These are phyloP conservation scores for Mucor plumbeus DNA, from an alignment of 371 early-diverging fungal species.

Conservation along the genomic window DNA sequence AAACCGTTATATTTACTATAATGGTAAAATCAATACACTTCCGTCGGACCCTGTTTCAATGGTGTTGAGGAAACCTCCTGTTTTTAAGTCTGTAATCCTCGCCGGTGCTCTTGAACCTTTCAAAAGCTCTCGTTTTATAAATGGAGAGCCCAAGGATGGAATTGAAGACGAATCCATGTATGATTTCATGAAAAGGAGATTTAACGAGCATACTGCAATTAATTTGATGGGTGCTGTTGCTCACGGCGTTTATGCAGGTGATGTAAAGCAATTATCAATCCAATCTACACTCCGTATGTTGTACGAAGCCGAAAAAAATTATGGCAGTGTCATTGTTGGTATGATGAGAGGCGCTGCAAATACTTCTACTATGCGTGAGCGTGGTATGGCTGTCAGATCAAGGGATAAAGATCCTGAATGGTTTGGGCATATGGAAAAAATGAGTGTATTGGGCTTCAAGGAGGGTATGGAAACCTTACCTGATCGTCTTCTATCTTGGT, in stretches of 20 bases:
- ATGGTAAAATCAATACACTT: conserved; percentile 69
- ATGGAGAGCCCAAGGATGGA: conserved; percentile 34
- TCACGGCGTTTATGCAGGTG: conserved; percentile 95
- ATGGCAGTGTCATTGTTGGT: conserved; percentile 65
- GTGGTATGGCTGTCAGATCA: conserved; percentile 47
- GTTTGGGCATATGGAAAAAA: conserved; percentile 60
- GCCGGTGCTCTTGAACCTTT: conserved; percentile 65
- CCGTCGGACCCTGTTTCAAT: conserved; percentile 56
- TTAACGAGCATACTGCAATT: conserved; percentile 57
- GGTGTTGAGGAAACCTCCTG: conserved; percentile 55
- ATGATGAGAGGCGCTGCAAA: conserved; percentile 44
- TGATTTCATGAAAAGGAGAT: conserved; percentile 75
- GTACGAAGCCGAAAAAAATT: conserved; percentile 67
- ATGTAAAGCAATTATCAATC: conserved; percentile 75
- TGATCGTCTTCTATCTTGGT: conserved; percentile 53
- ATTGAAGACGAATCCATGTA: conserved; percentile 56
- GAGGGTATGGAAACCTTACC: conserved; percentile 81
- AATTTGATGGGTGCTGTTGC: conserved; percentile 83
- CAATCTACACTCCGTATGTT: conserved; percentile 73
- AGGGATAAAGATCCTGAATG: conserved; percentile 57
- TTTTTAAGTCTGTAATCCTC: conserved; percentile 53
- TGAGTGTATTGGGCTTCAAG: conserved; percentile 82
- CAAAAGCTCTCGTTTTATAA: conserved; percentile 75
- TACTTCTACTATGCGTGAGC: conserved; percentile 41
- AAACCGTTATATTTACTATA: conserved; percentile 83